Conservation (phyloP, 305 asterid species). For the Lippia alba region DNA sequence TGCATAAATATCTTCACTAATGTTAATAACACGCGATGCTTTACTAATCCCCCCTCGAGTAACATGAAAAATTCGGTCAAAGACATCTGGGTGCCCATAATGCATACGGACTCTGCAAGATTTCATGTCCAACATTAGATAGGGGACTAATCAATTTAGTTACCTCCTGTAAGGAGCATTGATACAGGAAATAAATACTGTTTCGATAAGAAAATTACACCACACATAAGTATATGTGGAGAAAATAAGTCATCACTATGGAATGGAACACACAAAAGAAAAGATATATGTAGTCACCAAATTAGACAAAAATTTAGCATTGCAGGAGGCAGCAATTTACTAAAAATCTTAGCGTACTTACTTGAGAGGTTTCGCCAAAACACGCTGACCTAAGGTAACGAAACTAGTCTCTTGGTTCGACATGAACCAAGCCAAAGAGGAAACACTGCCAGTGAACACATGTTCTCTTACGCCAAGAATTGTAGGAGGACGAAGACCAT, state of each 20-base stretch:
- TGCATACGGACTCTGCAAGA: conserved; percentile 96
- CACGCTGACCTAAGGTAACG: conserved; percentile 98
- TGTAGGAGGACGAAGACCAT: conserved; percentile 96
- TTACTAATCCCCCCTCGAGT: conserved; percentile 99
- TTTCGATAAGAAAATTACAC: background rate
- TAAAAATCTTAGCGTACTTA: conserved; percentile 29
- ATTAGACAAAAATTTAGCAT: conserved; percentile 6
- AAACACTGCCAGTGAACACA: conserved; percentile 99
- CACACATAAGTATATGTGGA: conserved; percentile 27
- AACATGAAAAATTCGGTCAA: conserved; percentile 91
- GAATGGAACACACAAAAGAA: background rate
- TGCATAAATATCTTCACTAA: conserved; percentile 95
- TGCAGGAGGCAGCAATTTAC: conserved; percentile 25
- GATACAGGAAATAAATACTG: background rate
- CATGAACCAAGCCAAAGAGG: conserved; percentile 99
- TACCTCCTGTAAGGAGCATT: conserved; percentile 16
- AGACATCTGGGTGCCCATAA: conserved; percentile 99
- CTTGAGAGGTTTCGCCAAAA: conserved; percentile 96
- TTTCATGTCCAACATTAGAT: conserved; percentile 30
- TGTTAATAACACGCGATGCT: conserved; percentile 95
- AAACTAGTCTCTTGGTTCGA: conserved; percentile 99
- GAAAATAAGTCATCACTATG: conserved; percentile 26
- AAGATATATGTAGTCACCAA: background rate
- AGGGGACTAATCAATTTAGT: background rate
- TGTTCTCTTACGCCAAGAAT: conserved; percentile 98